Percentiles rank a stretch among this genome's conserved stretches.
These are phyloP conservation scores for Nothophoma quercina DNA, from an alignment of 2,329 filamentous ascomycete species.

Conservation along the genomic window DNA sequence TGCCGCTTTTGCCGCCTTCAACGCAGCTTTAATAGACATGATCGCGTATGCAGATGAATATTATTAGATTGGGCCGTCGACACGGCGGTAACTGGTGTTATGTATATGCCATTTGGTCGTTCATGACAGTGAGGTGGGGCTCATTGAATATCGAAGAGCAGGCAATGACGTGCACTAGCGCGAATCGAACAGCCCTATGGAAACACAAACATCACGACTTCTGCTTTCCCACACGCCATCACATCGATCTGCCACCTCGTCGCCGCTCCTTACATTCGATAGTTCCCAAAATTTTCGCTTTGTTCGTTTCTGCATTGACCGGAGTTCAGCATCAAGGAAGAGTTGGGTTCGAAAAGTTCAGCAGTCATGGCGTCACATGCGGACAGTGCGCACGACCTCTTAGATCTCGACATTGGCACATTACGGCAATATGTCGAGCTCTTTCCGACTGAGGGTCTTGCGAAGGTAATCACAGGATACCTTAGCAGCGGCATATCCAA, in stretches of 20 bases:
- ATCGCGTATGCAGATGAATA: too few species aligned
- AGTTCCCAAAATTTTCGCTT: neutral
- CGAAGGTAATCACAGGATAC: conserved; percentile 82
- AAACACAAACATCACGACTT: conserved; percentile 32
- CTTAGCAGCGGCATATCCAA: conserved; percentile 84
- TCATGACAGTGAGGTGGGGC: conserved; percentile 20
- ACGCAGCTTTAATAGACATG: conserved; percentile 68
- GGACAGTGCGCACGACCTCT: conserved; percentile 47
- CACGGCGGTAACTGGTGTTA: conserved; percentile 26
- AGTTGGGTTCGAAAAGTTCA: conserved; percentile 7
- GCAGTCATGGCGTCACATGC: conserved; percentile 44
- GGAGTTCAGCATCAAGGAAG: conserved; percentile 9
- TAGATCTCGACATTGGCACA: conserved; percentile 79
- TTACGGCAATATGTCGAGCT: conserved; percentile 81
- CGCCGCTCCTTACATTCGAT: conserved; percentile 5
- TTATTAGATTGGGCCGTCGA: conserved; percentile 5
- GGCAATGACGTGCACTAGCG: conserved; percentile 39
- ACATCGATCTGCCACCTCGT: neutral
- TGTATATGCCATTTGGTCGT: conserved; percentile 30
- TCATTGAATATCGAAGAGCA: conserved; percentile 19
- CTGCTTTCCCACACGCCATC: conserved; percentile 3
- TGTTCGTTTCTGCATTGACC: neutral
- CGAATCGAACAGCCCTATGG: conserved; percentile 36
- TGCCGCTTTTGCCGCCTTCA: conserved; percentile 82
- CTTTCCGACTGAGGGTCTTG: conserved; percentile 84